Evolutionary conservation across 768 basidiomycete species (phyloP).

Genomic region (Auricularia sp.): DNA sequence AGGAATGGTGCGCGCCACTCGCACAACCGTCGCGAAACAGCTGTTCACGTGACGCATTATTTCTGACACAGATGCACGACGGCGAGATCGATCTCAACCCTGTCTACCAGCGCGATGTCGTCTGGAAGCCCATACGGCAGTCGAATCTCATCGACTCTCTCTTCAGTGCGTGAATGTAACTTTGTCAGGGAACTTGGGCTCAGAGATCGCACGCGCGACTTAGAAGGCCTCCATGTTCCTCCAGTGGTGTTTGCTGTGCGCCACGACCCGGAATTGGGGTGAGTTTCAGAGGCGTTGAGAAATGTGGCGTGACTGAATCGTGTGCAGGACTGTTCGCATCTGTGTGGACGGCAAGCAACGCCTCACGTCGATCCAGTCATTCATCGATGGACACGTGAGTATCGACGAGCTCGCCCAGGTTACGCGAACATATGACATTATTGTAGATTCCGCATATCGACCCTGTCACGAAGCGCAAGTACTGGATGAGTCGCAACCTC

Average conservation of each 20-base stretch:
- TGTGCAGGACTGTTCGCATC: conserved; percentile 19
- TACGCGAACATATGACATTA: too few relatives aligned
- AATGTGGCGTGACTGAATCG: background rate
- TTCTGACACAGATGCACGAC: background rate
- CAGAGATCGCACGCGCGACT: background rate
- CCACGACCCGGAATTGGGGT: background rate
- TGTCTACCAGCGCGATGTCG: background rate
- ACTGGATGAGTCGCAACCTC: background rate
- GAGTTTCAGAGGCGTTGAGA: background rate
- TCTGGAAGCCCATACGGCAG: background rate
- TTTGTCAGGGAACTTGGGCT: background rate
- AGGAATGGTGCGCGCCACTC: background rate
- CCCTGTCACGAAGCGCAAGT: background rate
- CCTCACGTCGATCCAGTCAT: conserved; percentile 36
- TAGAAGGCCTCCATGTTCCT: background rate
- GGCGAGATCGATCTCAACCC: background rate
- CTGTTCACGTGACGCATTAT: background rate
- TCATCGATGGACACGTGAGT: conserved; percentile 36
- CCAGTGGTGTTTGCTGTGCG: background rate
- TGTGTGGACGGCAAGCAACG: conserved; percentile 49
- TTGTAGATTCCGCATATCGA: background rate
- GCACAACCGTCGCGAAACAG: background rate
- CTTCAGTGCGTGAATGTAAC: background rate
- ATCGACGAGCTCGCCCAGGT: too few relatives aligned
- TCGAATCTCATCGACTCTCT: conserved; percentile 1